A percentile compares a stretch with the other conserved stretches of the same genome.
phyloP scores from a whole-genome alignment of 2,329 filamentous ascomycete species.

The Fusarium siculi region DNA sequence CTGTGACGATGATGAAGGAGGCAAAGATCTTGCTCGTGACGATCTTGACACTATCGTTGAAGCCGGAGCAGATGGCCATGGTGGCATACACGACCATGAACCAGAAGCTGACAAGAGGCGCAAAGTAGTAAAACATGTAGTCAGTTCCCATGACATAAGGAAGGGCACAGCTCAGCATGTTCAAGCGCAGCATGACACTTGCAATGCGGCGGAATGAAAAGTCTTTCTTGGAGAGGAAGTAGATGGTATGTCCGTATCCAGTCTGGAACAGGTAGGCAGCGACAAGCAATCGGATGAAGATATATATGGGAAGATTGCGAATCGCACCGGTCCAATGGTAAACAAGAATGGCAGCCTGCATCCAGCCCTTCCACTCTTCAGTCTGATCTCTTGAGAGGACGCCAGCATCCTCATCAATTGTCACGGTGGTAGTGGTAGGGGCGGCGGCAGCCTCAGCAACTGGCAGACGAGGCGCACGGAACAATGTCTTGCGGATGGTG shows the following conservation, averaged over 20 bases:
- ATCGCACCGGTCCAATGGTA: slow-evolving; percentile 68
- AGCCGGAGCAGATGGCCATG: slow-evolving; percentile 53
- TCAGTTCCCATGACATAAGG: slow-evolving; percentile 66
- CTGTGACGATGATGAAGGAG: slow-evolving; percentile 53
- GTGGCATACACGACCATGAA: slow-evolving; percentile 67
- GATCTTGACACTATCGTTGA: slow-evolving; percentile 56
- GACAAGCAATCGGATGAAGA: slow-evolving; percentile 63
- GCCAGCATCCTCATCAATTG: slow-evolving; percentile 30
- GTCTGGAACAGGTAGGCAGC: slow-evolving; percentile 71
- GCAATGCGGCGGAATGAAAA: slow-evolving; percentile 65
- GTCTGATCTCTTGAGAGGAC: slow-evolving; percentile 61
- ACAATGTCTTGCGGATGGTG: slow-evolving; percentile 34
- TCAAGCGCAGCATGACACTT: slow-evolving; percentile 65
- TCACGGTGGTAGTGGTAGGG: background rate
- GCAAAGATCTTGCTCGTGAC: slow-evolving; percentile 60
- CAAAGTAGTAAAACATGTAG: slow-evolving; percentile 66
- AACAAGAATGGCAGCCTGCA: slow-evolving; percentile 64
- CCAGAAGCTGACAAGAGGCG: slow-evolving; percentile 70
- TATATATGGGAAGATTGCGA: slow-evolving; percentile 60
- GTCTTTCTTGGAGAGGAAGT: slow-evolving; percentile 66
- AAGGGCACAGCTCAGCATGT: slow-evolving; percentile 64
- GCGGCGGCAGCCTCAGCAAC: background rate
- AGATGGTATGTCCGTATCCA: slow-evolving; percentile 69
- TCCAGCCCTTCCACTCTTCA: slow-evolving; percentile 74
- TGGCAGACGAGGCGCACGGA: slow-evolving; percentile 24